Evolutionary conservation across 257 asterid genomes (phyloP), one percentile per base, ranked within the genome.

Genomic region (Forsythia viridissima): DNA sequence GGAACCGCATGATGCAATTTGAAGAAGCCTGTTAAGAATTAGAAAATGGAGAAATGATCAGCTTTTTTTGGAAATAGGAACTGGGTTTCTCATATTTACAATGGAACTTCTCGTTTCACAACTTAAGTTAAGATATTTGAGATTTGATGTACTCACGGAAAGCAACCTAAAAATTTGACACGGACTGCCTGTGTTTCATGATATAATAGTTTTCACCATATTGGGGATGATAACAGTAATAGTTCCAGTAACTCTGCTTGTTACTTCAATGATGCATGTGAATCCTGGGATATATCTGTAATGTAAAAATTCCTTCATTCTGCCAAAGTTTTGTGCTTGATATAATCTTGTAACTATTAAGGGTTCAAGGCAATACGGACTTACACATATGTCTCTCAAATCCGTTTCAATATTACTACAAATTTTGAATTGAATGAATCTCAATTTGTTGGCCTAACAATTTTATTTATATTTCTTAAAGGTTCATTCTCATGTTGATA

Each of bases 401-500:
- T 34, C 51, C 42, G 16, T 74, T 51, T 55, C 51, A 46, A 8
- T 74, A 63, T 37, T 80, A 59, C 71, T 34, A 21, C 4, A 4
- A 42, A 20, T 42, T 10, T 67, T 30, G 30, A 21, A 11, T 30
- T 59, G 57, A 73, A 39, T 40, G 30, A 24, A 65, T 15, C 24
- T 44, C 38, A 72, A 59, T 44, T 66, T 76, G 79, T 80, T 66
- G 39, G 21, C 13, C 48, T 74, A 52, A 13, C 75, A 24, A 57
- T 74, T 15, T 75, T 40, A 16, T 69, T 59, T 24, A 43, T 41
- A 76, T 34, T 55, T 8, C 70, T 39, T 34, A 55, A 42, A 94
- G 98, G 98, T 94, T 76, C 98, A 94, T 84, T 94, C 98, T 78
- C 97, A 94, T 83, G 98, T 94, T 77, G 97, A 93, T 80, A 74